Conservation (phyloP, 2,329 filamentous ascomycete species). For the Nothopassalora personata region DNA sequence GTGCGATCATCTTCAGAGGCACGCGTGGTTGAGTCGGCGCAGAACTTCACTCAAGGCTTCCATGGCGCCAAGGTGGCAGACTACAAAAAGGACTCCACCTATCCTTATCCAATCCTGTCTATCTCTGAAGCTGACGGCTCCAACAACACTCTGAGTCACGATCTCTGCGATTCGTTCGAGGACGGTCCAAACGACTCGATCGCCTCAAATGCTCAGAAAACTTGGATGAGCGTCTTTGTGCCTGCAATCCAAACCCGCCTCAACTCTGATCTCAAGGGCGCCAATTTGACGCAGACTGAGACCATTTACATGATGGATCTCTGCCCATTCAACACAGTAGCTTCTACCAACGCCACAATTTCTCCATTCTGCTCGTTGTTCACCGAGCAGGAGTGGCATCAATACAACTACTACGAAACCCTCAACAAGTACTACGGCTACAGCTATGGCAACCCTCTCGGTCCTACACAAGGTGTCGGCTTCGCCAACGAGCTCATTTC, state of each 20-base stretch:
- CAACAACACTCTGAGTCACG: conserved; percentile 81
- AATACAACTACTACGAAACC: conserved; percentile 75
- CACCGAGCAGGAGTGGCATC: conserved; percentile 68
- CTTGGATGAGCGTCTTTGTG: conserved; percentile 61
- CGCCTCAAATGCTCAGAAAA: conserved; percentile 47
- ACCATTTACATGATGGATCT: conserved; percentile 77
- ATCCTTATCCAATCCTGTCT: conserved; percentile 55
- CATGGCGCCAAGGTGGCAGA: conserved; percentile 51
- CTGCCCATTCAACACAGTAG: conserved; percentile 80
- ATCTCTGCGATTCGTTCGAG: conserved; percentile 67
- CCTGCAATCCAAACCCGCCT: conserved; percentile 63
- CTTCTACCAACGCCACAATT: conserved; percentile 49
- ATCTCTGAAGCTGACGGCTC: conserved; percentile 60
- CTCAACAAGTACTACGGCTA: conserved; percentile 83
- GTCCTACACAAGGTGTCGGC: conserved; percentile 78
- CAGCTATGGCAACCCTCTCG: conserved; percentile 69
- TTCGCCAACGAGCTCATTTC: conserved; percentile 85
- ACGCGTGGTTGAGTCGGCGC: conserved; percentile 68
- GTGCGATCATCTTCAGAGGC: conserved; percentile 64
- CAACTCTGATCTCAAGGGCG: conserved; percentile 63
- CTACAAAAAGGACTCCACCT: conserved; percentile 39
- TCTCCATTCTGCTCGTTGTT: conserved; percentile 76
- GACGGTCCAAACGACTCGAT: conserved; percentile 48
- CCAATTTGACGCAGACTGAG: conserved; percentile 58
- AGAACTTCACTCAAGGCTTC: conserved; percentile 71